A percentile compares a stretch with the other conserved stretches of the same genome.
Conservation (phyloP, 495 filamentous ascomycete species). For the Penicillium pancosmium region DNA sequence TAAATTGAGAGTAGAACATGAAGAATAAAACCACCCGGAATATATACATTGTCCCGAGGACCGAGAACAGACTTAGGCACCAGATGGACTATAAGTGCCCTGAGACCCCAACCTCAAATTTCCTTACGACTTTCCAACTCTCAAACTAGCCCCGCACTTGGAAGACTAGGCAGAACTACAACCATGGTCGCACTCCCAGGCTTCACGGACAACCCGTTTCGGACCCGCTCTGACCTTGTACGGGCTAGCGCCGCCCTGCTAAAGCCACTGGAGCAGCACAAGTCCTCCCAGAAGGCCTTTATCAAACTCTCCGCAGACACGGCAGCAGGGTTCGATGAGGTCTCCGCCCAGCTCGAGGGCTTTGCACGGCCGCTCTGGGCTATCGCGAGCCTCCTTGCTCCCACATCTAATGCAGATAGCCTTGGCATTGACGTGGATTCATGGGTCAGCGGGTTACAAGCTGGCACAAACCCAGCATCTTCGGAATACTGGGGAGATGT, state of each 20-base stretch:
- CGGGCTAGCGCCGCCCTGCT: slow-evolving; percentile 3
- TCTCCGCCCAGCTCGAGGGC: slow-evolving; percentile 6
- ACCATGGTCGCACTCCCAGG: slow-evolving; percentile 8
- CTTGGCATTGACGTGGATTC: slow-evolving; percentile 1
- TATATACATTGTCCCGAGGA: background rate
- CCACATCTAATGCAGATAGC: background rate
- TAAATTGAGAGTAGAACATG: background rate
- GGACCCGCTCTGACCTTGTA: slow-evolving; percentile 1
- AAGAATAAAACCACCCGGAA: background rate
- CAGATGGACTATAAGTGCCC: background rate
- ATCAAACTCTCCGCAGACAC: slow-evolving; percentile 2
- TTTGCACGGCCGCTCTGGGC: slow-evolving; percentile 12
- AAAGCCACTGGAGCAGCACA: background rate
- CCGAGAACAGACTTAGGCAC: background rate
- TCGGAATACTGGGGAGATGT: slow-evolving; percentile 12
- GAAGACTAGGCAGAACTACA: slow-evolving; percentile 3
- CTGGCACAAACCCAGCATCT: slow-evolving; percentile 7
- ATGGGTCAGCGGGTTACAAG: slow-evolving; percentile 3
- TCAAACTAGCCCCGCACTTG: background rate
- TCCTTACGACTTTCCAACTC: background rate
- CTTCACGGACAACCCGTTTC: slow-evolving; percentile 7
- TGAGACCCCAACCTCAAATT: background rate
- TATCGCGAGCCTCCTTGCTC: slow-evolving; percentile 2
- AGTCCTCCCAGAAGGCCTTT: slow-evolving; percentile 4
- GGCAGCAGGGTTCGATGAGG: slow-evolving; percentile 2